Evolutionary conservation across 2,329 filamentous ascomycete genomes (phyloP), one percentile per base, ranked within the genome.

Genomic region (Phialemoniopsis sp.): DNA sequence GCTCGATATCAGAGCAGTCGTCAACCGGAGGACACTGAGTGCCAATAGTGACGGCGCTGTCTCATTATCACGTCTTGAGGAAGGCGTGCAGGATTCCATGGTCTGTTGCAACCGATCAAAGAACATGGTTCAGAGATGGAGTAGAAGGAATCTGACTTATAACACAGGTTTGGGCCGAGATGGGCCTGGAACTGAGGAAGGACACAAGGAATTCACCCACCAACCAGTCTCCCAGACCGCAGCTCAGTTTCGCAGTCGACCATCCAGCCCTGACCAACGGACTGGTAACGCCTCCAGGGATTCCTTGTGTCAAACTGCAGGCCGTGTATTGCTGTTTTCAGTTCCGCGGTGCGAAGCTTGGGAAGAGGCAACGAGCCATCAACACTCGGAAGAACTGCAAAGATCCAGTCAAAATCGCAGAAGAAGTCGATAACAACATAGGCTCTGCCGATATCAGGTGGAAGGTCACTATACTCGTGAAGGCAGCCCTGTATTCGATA

Each of bases 291-390:
- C 46, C 45, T 2, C 14, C 13, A 4, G 39, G 41, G 13, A 40
- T 51, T 3, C 46, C 46, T 2, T 40, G 36, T n/a, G 46, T 45
- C 0, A 37, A 43, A 13, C 39, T 51, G 10, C 36, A 30, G 13
- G 36, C 37, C 2, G 41, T 47, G 3, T 31, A 36, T 3, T 51
- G 46, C 34, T 34, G 36, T 6, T 34, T 51, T 4, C 33, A 40
- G 9, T 46, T 43, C 21, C 21, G 21, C 10, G 21, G 21, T 10
- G 6, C 21, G 6, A 26, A 26, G 21, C 21, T 26, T 26, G 6
- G 21, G 21, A 26, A 10, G 6, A 26, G 21, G 10, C 21, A 6
- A 10, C 21, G 10, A 26, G 21, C 21, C 10, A 6, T 26, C 10
- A 6, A 10, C 21, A 6, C 21, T 26, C 6, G 6, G 21, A 26